These are phyloP conservation scores for Nissolia schottii DNA, from an alignment of 306 rosid species.

Conservation along the genomic window DNA sequence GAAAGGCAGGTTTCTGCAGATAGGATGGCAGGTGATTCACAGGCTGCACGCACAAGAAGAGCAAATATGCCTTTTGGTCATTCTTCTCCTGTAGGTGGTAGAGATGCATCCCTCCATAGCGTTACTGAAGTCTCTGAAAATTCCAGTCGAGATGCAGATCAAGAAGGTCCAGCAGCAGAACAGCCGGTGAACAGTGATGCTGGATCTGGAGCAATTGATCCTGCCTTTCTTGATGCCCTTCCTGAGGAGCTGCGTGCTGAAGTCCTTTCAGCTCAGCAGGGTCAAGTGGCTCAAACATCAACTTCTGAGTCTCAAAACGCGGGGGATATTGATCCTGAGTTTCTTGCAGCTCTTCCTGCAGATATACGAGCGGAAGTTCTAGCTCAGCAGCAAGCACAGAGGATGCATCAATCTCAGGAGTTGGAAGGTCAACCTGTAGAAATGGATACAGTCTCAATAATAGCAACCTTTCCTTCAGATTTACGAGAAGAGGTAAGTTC, in stretches of 20 bases:
- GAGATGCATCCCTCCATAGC: conserved; percentile 90
- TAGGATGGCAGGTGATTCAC: conserved; percentile 66
- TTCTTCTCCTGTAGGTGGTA: conserved; percentile 52
- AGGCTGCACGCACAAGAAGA: conserved; percentile 73
- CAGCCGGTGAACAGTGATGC: conserved; percentile 73
- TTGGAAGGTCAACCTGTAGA: conserved; percentile 99
- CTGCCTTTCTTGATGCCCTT: conserved; percentile 98
- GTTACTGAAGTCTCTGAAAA: conserved; percentile 95
- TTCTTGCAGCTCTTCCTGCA: conserved; percentile 98
- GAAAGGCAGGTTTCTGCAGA: conserved; percentile 89
- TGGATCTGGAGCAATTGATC: conserved; percentile 91
- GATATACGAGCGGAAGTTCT: conserved; percentile 98
- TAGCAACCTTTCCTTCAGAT: conserved; percentile 99
- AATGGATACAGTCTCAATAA: conserved; percentile 98
- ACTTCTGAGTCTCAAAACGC: conserved; percentile 66
- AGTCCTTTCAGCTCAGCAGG: conserved; percentile 92
- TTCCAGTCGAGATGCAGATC: conserved; percentile 91
- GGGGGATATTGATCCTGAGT: conserved; percentile 98
- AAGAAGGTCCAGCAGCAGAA: conserved; percentile 69
- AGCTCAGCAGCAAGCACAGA: conserved; percentile 98
- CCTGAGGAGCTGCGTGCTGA: conserved; percentile 98
- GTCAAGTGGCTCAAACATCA: conserved; percentile 80
- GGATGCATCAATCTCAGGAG: conserved; percentile 90
- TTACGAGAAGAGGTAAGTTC: conserved; percentile 88
- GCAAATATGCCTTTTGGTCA: conserved; percentile 53